phyloP scores from a whole-genome alignment of 768 basidiomycete species.

The Lactarius hengduanensis region DNA sequence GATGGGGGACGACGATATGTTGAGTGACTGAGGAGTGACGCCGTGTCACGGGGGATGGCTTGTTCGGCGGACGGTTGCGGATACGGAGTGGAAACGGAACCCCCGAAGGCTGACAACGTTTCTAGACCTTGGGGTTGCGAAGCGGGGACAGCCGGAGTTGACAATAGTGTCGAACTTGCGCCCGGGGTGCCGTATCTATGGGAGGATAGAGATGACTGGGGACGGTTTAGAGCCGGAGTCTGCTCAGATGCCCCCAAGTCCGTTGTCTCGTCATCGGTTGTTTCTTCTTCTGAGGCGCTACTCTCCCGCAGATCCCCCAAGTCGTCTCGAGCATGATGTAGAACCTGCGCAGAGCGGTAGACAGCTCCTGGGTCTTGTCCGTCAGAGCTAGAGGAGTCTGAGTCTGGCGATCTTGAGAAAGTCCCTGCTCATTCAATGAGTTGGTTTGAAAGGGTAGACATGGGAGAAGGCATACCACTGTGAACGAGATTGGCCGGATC shows the following conservation, averaged over 20 bases:
- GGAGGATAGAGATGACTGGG: slow-evolving; percentile 76
- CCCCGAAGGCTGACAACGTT: slow-evolving; percentile 70
- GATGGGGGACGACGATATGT: slow-evolving; percentile 22
- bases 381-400: slow-evolving; percentile 64
- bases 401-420: slow-evolving; percentile 49
- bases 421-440: slow-evolving; percentile 34
- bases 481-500: slow-evolving; percentile 62
- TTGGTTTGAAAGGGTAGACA: neutral
- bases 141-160: slow-evolving; percentile 52
- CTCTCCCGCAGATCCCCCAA: slow-evolving; percentile 29
- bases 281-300: slow-evolving; percentile 26
- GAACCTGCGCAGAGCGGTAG: slow-evolving; percentile 25
- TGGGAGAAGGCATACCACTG: slow-evolving; percentile 50
- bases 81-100: slow-evolving; percentile 40
- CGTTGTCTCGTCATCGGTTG: slow-evolving; percentile 27
- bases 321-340: slow-evolving; percentile 20
- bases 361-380: slow-evolving; percentile 32
- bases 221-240: slow-evolving; percentile 43
- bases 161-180: slow-evolving; percentile 57
- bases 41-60: slow-evolving; percentile 20
- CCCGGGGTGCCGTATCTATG: slow-evolving; percentile 78
- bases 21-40: slow-evolving; percentile 2
- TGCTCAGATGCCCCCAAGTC: slow-evolving; percentile 31
- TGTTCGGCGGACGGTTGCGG: slow-evolving; percentile 36
- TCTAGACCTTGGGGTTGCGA: slow-evolving; percentile 70